These are phyloP conservation scores for Pulveroboletus sp. DNA, from an alignment of 768 basidiomycete species.

Conservation along the genomic window DNA sequence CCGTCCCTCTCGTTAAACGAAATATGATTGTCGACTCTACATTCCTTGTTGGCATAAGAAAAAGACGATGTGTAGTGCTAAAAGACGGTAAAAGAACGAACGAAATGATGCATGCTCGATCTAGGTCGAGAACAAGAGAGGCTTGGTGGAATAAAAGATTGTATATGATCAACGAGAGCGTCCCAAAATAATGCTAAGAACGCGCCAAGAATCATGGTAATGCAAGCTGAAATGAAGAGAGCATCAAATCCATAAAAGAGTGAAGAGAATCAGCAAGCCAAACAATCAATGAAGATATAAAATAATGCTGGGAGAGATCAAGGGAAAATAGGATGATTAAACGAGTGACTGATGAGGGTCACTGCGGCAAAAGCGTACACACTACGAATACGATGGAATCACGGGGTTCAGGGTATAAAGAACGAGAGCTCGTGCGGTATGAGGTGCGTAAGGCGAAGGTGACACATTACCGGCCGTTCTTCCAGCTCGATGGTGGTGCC, in stretches of 20 bases:
- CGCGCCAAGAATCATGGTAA: neutral
- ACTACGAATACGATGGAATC: neutral
- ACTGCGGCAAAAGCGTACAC: neutral
- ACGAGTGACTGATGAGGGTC: slow-evolving; percentile 6
- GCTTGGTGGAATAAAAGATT: neutral
- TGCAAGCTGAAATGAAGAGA: neutral
- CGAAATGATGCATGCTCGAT: neutral
- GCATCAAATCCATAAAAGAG: neutral
- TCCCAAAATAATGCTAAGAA: slow-evolving; percentile 17
- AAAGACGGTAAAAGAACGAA: neutral
- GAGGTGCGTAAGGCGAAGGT: neutral
- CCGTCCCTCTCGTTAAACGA: neutral
- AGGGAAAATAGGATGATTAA: slow-evolving; percentile 6
- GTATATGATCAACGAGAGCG: neutral
- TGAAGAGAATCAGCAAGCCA: neutral
- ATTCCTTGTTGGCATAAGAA: slow-evolving; percentile 5
- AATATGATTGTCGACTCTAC: slow-evolving; percentile 5
- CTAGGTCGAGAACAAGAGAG: neutral
- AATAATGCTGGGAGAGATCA: slow-evolving; percentile 9
- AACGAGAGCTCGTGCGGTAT: neutral
- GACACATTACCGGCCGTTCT: slow-evolving; percentile 23
- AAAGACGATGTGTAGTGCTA: neutral
- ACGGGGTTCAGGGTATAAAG: neutral
- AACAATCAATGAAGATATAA: slow-evolving; percentile 1
- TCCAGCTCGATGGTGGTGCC: slow-evolving; percentile 66